A percentile compares a stretch with the other conserved stretches of the same genome.
These are phyloP conservation scores for Phytophthora pisi DNA, from an alignment of 352 stramenopile species.

Conservation along the genomic window DNA sequence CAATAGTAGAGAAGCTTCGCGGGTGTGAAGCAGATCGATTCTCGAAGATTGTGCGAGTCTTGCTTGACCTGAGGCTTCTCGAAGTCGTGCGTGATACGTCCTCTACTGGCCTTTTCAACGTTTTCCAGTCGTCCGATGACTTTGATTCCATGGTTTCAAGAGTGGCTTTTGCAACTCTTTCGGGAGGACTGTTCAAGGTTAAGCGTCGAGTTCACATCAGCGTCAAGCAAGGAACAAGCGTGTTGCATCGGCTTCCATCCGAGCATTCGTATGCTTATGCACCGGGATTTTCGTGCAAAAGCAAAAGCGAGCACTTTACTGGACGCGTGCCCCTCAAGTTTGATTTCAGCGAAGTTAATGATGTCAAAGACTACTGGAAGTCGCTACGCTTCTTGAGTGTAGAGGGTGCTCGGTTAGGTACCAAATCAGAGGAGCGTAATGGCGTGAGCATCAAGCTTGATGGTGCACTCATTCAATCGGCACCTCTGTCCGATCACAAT, in stretches of 20 bases:
- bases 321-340: constrained; percentile 70
- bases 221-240: constrained; percentile 58
- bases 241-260: constrained; percentile 57
- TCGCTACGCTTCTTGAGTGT: constrained; percentile 72
- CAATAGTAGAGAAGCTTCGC: constrained; percentile 61
- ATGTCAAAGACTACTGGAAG: constrained; percentile 76
- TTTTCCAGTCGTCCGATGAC: constrained; percentile 62
- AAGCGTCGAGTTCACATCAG: constrained; percentile 55
- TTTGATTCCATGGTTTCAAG: constrained; percentile 81
- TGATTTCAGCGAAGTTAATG: constrained; percentile 39
- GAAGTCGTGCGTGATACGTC: constrained; percentile 62
- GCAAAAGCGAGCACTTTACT: constrained; percentile 54
- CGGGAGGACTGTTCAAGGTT: constrained; percentile 66
- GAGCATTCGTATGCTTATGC: constrained; percentile 73
- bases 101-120: constrained; percentile 59
- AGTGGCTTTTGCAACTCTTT: constrained; percentile 75
- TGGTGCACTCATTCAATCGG: constrained; percentile 58
- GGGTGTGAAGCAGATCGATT: constrained; percentile 76
- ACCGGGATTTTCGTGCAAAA: constrained; percentile 57
- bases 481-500: constrained; percentile 68
- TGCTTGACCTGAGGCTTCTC: constrained; percentile 74
- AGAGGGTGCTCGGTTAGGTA: constrained; percentile 65
- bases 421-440: constrained; percentile 32
- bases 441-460: constrained; percentile 61
- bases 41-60: constrained; percentile 66